Percentiles rank a stretch among this genome's conserved stretches.
Conservation (phyloP, 2,329 filamentous ascomycete species). For the Drechslerella coelobrocha region DNA sequence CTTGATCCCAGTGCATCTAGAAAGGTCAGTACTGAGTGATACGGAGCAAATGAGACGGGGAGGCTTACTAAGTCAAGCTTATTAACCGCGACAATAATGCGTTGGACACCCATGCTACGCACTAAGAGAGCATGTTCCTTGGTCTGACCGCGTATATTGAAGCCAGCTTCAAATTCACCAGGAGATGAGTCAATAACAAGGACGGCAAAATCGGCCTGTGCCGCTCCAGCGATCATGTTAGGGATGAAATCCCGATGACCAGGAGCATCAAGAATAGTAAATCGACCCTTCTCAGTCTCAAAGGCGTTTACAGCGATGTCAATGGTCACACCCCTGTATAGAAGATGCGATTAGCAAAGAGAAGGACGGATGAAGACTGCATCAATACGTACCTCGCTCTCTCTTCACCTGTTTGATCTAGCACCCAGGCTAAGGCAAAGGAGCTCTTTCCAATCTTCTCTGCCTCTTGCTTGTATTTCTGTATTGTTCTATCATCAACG, state of each 20-base stretch:
- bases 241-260: conserved; percentile 96
- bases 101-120: conserved; percentile 86
- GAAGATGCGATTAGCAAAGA: neutral
- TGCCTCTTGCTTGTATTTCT: conserved; percentile 86
- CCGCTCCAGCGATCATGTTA: conserved; percentile 98
- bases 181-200: conserved; percentile 90
- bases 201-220: conserved; percentile 93
- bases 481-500: conserved; percentile 84
- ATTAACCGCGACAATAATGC: conserved; percentile 89
- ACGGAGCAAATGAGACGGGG: neutral
- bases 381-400: conserved; percentile 62
- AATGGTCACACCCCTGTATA: conserved; percentile 81
- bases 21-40: neutral
- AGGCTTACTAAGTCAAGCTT: conserved; percentile 75
- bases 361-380: neutral
- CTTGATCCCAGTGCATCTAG: conserved; percentile 76
- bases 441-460: conserved; percentile 92
- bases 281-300: conserved; percentile 82
- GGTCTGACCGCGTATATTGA: conserved; percentile 80
- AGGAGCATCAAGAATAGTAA: conserved; percentile 94
- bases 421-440: conserved; percentile 94
- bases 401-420: conserved; percentile 91
- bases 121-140: conserved; percentile 90
- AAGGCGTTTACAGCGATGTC: conserved; percentile 96
- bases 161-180: conserved; percentile 88